Conservation (phyloP, 2,329 filamentous ascomycete species). For the Pestalotiopsis fici region DNA sequence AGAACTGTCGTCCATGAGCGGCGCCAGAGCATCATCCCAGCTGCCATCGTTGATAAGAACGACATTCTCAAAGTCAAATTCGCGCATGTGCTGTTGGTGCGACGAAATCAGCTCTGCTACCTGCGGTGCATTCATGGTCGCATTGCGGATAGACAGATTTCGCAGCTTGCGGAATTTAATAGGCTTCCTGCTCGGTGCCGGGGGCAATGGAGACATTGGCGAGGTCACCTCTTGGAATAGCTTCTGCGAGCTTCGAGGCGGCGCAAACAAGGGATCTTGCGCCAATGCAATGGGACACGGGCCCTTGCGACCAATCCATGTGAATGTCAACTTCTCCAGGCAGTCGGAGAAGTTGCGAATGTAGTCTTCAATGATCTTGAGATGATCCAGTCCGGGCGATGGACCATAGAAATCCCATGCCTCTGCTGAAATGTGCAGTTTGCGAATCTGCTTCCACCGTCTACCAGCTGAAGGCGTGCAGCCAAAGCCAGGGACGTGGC, state of each 20-base stretch:
- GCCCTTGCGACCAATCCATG: constrained; percentile 73
- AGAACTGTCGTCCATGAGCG: constrained; percentile 55
- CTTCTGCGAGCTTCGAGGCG: constrained; percentile 54
- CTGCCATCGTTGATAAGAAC: constrained; percentile 66
- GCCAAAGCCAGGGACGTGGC: constrained; percentile 73
- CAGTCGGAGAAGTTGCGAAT: constrained; percentile 67
- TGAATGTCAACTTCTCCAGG: constrained; percentile 73
- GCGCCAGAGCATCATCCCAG: constrained; percentile 83
- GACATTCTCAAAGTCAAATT: constrained; percentile 81
- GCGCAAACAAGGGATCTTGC: constrained; percentile 69
- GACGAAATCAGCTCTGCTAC: constrained; percentile 67
- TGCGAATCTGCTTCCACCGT: constrained; percentile 77
- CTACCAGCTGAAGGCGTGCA: constrained; percentile 70
- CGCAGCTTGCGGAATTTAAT: constrained; percentile 69
- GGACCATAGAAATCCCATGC: constrained; percentile 64
- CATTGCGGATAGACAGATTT: constrained; percentile 72
- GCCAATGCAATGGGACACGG: constrained; percentile 73
- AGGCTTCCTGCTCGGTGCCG: constrained; percentile 50
- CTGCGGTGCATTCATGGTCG: constrained; percentile 70
- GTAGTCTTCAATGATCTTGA: constrained; percentile 81
- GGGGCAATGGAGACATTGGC: constrained; percentile 63
- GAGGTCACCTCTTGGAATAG: constrained; percentile 66
- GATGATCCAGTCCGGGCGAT: constrained; percentile 66
- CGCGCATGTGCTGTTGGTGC: constrained; percentile 68
- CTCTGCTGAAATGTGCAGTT: constrained; percentile 73